Percentiles rank a stretch among this genome's conserved stretches.
phyloP scores from a whole-genome alignment of 768 basidiomycete genomes.

The Hericium coralloides region DNA sequence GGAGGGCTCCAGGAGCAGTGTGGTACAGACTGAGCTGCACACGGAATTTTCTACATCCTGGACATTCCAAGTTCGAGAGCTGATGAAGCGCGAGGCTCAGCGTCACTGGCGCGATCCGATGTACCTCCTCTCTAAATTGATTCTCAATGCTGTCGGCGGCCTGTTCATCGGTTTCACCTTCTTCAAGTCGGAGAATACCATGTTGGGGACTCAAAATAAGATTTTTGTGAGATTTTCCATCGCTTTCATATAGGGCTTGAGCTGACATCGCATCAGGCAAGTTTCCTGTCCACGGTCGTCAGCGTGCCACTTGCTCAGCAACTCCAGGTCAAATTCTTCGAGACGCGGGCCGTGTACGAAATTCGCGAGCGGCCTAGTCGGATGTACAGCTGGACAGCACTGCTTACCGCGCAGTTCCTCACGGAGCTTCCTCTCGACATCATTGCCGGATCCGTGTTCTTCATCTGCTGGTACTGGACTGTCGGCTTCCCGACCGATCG shows the following conservation, averaged over 20 bases:
- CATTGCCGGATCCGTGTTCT: constrained; percentile 30
- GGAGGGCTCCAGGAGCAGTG: constrained; percentile 22
- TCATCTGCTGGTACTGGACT: constrained; percentile 41
- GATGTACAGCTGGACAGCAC: constrained; percentile 34
- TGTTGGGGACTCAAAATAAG: constrained; percentile 35
- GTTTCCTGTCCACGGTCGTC: constrained; percentile 26
- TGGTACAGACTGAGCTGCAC: constrained; percentile 17
- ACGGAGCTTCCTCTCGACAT: constrained; percentile 38
- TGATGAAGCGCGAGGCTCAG: constrained; percentile 24
- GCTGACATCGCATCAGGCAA: constrained; percentile 14
- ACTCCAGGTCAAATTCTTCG: constrained; percentile 34
- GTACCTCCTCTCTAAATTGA: constrained; percentile 31
- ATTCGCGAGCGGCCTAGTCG: constrained; percentile 32
- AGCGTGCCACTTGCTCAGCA: constrained; percentile 31
- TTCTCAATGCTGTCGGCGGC: constrained; percentile 24
- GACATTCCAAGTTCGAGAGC: constrained; percentile 25
- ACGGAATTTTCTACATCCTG: constrained; percentile 31
- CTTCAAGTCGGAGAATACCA: constrained; percentile 24
- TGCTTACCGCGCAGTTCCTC: constrained; percentile 26
- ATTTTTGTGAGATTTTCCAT: constrained; percentile 27
- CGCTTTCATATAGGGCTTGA: neutral
- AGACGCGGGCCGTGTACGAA: constrained; percentile 29
- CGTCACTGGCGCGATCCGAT: constrained; percentile 32
- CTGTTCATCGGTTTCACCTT: constrained; percentile 37
- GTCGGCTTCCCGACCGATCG: constrained; percentile 30